Base-by-base conservation (phyloP, 2,329 filamentous ascomycete species). In the Myriosclerotinia duriaeana region DNA sequence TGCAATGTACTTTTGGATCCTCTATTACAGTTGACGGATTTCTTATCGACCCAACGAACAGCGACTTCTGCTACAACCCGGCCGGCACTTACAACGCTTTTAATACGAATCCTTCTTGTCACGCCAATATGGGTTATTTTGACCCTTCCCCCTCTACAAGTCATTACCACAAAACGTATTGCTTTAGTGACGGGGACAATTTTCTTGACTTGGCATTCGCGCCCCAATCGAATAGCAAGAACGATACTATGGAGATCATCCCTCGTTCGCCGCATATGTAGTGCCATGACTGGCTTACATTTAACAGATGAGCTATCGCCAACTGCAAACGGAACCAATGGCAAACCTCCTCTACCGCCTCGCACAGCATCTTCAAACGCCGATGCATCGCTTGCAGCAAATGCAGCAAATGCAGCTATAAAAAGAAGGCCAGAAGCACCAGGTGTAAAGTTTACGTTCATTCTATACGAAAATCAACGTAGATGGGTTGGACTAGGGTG, bases 401-500 rank as follows among this genome's bases (percentile, higher is more conserved):
- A 73, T 76, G 81, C 48, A 78, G 79, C 73, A 22, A 71, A 73
- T 42, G 62, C 68, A 64, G 74, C 73, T 22, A 77, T 65, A 72
- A 80, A 69, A 73, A 78, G 70, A 53, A 72, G 74, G 30, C 78
- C 78, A n/a, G 83, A 83, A 68, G 89, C 90, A 5, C 86, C 92
- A 0, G 93, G 93, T 1, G 91, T 99, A 17, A 91, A 93, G 54
- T 99, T 99, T 75, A 99, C 95, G 0, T 99, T 99, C 70, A 93
- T 95, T 58, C 84, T 99, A 2, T 98, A 93, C 74, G 95, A 99
- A 77, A 99, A 99, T 73, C 95, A 99, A 78, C 86, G 95, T 53
- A 87, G 95, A 63, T 99, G 95, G 95, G 81, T 99, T 5, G 94
- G 93, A 1, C 84, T 99, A 15, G 95, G 95, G 0, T 99, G 95